phyloP scores from a whole-genome alignment of 2,329 filamentous ascomycete genomes.

The Phaeosphaeriaceae sp. region DNA sequence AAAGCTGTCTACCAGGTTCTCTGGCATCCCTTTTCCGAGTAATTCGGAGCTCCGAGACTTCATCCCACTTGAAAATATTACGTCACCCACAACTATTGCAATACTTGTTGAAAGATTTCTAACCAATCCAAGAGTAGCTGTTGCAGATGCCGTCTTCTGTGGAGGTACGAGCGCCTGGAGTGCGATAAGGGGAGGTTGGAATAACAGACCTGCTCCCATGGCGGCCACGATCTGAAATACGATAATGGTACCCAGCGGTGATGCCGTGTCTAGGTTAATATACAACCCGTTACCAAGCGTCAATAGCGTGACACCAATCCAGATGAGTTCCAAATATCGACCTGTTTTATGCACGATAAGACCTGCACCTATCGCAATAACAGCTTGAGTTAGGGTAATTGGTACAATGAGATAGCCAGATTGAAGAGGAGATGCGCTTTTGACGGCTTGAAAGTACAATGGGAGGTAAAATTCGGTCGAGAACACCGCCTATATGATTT shows the following conservation, averaged over 20 bases:
- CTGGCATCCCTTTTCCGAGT: conserved; percentile 54
- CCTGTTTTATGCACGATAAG: conserved; percentile 49
- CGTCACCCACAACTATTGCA: conserved; percentile 53
- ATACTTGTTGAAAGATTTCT: conserved; percentile 48
- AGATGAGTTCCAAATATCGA: conserved; percentile 35
- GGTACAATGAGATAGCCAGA: conserved; percentile 66
- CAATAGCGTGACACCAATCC: conserved; percentile 15
- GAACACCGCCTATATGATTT: conserved; percentile 60
- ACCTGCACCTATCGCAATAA: conserved; percentile 51
- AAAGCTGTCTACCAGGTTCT: conserved; percentile 55
- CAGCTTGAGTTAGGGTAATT: conserved; percentile 51
- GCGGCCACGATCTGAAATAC: conserved; percentile 56
- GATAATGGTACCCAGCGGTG: conserved; percentile 39
- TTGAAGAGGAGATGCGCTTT: conserved; percentile 61
- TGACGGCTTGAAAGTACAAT: conserved; percentile 71
- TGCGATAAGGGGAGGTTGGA: conserved; percentile 59
- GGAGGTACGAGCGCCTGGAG: conserved; percentile 56
- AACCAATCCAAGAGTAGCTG: conserved; percentile 54
- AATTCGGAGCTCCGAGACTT: conserved; percentile 57
- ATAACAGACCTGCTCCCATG: conserved; percentile 55
- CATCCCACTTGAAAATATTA: conserved; percentile 62
- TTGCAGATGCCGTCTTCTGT: conserved; percentile 55
- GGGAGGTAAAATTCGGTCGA: conserved; percentile 71
- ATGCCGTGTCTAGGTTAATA: conserved; percentile 8
- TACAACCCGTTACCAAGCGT: conserved; percentile 20